These are phyloP conservation scores for Xylaria sp. DNA, from an alignment of 2,329 filamentous ascomycete genomes.

Conservation along the genomic window DNA sequence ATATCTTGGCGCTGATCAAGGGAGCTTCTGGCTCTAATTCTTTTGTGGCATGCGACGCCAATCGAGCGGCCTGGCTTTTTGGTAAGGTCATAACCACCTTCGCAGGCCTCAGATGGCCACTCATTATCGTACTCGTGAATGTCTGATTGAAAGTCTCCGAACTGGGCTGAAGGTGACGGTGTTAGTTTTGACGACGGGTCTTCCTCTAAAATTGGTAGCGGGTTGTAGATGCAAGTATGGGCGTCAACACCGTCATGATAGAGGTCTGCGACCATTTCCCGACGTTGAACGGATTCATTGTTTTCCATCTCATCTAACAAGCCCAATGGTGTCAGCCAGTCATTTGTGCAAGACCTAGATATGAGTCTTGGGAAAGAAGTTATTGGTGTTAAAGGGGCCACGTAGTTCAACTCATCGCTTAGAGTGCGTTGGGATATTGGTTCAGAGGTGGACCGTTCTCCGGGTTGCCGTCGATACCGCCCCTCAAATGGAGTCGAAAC, in stretches of 20 bases:
- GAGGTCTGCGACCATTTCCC: slow-evolving; percentile 33
- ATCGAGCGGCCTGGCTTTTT: slow-evolving; percentile 38
- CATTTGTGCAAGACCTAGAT: slow-evolving; percentile 45
- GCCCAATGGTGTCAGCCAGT: slow-evolving; percentile 46
- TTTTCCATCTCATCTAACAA: slow-evolving; percentile 34
- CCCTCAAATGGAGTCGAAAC: not conserved
- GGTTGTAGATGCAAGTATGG: slow-evolving; percentile 33
- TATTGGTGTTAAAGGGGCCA: slow-evolving; percentile 31
- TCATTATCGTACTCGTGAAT: slow-evolving; percentile 6
- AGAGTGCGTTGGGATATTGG: slow-evolving; percentile 35
- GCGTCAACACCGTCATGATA: slow-evolving; percentile 47
- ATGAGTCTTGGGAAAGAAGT: slow-evolving; percentile 44
- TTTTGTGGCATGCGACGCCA: slow-evolving; percentile 37
- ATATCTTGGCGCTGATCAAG: slow-evolving; percentile 11
- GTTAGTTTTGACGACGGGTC: slow-evolving; percentile 21
- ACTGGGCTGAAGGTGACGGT: not conserved
- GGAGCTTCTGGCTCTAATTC: slow-evolving; percentile 34
- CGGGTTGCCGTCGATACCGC: not conserved
- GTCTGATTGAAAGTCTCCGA: not conserved
- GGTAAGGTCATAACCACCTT: not conserved
- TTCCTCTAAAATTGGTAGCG: slow-evolving; percentile 40
- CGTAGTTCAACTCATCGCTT: slow-evolving; percentile 16
- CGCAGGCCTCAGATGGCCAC: slow-evolving; percentile 19
- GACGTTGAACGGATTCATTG: slow-evolving; percentile 16
- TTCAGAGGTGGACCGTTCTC: slow-evolving; percentile 40